Conservation (phyloP, 2,329 filamentous ascomycete species). For the Arachnopeziza araneosa region DNA sequence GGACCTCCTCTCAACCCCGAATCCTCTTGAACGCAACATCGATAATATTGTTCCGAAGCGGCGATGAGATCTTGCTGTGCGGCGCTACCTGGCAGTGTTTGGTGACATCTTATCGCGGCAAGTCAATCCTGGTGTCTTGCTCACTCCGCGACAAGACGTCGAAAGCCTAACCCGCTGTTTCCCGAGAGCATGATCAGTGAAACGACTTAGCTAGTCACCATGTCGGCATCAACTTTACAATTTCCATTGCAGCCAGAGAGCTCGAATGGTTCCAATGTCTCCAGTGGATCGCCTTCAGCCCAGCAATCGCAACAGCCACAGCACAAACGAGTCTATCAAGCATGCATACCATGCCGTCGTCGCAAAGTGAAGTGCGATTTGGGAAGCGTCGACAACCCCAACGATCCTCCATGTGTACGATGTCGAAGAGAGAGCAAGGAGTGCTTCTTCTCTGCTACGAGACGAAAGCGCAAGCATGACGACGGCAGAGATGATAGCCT, state of each 20-base stretch:
- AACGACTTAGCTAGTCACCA: slow-evolving; percentile 1
- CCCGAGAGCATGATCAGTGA: not conserved
- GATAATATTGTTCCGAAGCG: not conserved
- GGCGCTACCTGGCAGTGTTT: not conserved
- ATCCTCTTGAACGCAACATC: not conserved
- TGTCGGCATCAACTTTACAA: slow-evolving; percentile 17
- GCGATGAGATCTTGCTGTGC: not conserved
- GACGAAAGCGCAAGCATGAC: slow-evolving; percentile 81
- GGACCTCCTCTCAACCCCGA: not conserved
- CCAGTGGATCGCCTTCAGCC: slow-evolving; percentile 10
- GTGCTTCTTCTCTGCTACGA: slow-evolving; percentile 92
- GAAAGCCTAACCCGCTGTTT: slow-evolving; percentile 13
- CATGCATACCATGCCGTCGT: slow-evolving; percentile 47
- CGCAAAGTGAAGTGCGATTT: slow-evolving; percentile 53
- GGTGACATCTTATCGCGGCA: not conserved
- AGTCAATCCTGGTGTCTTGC: not conserved
- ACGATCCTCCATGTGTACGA: slow-evolving; percentile 88
- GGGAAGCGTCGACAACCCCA: slow-evolving; percentile 81
- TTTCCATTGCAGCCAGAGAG: slow-evolving; percentile 15
- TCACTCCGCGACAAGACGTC: slow-evolving; percentile 12
- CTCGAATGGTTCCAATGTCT: slow-evolving; percentile 15
- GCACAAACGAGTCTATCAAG: slow-evolving; percentile 36
- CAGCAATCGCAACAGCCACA: slow-evolving; percentile 19
- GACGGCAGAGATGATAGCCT: slow-evolving; percentile 45
- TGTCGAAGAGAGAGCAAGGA: slow-evolving; percentile 94